Evolutionary conservation across 768 basidiomycete genomes (phyloP).

Genomic region (Rhodotorula diobovata): DNA sequence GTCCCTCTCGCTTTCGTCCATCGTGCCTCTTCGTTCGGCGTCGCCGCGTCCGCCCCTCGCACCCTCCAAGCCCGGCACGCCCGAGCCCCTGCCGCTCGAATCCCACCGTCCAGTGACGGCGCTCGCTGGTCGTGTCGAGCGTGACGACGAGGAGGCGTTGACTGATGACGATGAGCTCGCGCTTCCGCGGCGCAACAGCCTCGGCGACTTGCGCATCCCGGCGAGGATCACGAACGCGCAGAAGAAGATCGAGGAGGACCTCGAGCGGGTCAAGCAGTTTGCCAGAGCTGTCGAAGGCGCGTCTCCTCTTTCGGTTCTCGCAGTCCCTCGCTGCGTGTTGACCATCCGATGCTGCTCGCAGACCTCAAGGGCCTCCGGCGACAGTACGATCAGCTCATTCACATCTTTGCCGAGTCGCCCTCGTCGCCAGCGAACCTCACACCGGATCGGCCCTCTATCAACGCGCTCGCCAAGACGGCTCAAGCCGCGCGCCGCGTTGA

Average conservation of each 20-base stretch:
- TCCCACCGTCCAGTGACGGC: background rate
- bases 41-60: constrained; percentile 1
- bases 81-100: background rate
- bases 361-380: constrained; percentile 36
- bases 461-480: background rate
- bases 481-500: constrained; percentile 30
- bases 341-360: background rate
- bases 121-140: background rate
- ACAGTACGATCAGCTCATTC: constrained; percentile 24
- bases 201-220: constrained; percentile 45
- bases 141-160: background rate
- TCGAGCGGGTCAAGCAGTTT: constrained; percentile 44
- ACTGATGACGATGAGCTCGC: background rate
- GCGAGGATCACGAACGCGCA: constrained; percentile 43
- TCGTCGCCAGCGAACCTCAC: background rate
- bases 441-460: background rate
- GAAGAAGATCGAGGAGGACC: constrained; percentile 43
- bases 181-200: constrained; percentile 40
- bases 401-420: constrained; percentile 9
- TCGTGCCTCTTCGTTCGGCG: constrained; percentile 4
- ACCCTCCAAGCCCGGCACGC: background rate
- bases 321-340: background rate
- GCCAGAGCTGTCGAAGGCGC: constrained; percentile 43
- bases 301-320: background rate
- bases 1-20: constrained; percentile 30